A percentile compares a stretch with the other conserved stretches of the same genome.
These are phyloP conservation scores for Cudoniella acicularis DNA, from an alignment of 495 filamentous ascomycete genomes.

Conservation along the genomic window DNA sequence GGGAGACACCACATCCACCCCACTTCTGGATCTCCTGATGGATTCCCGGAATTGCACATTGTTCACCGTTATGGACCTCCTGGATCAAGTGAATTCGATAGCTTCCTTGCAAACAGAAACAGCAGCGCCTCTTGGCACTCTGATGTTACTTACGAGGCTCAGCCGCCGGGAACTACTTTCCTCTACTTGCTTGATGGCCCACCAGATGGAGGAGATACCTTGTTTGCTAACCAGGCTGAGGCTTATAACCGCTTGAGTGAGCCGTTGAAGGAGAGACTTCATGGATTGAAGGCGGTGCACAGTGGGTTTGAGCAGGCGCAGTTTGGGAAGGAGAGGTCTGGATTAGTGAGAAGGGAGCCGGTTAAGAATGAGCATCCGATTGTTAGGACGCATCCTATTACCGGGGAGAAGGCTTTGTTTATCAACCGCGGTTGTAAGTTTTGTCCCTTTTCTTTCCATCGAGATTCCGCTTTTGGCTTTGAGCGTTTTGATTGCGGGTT, in stretches of 20 bases:
- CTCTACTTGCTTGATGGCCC: constrained; percentile 73
- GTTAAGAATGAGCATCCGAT: constrained; percentile 68
- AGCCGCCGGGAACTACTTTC: constrained; percentile 81
- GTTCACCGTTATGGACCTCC: constrained; percentile 64
- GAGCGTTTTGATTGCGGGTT: too few species aligned
- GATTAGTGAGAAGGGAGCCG: constrained; percentile 65
- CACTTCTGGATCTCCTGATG: constrained; percentile 66
- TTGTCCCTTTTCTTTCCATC: too few species aligned
- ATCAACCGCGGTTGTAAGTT: constrained; percentile 79
- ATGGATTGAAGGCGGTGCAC: constrained; percentile 70
- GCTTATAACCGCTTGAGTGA: constrained; percentile 75
- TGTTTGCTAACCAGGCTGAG: constrained; percentile 68
- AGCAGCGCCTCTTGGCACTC: constrained; percentile 72
- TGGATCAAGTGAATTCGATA: constrained; percentile 44
- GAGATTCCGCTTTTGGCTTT: not conserved
- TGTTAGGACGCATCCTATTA: constrained; percentile 70
- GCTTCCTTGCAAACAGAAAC: constrained; percentile 57
- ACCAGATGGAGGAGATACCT: constrained; percentile 69
- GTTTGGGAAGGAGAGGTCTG: constrained; percentile 45
- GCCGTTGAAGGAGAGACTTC: constrained; percentile 63
- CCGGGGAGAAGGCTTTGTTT: constrained; percentile 81
- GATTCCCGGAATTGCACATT: constrained; percentile 70
- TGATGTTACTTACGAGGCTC: constrained; percentile 75
- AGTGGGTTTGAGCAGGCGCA: constrained; percentile 68
- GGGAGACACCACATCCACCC: constrained; percentile 82